Percentiles rank a stretch among this genome's conserved stretches.
phyloP scores from a whole-genome alignment of 1,139 yeast genomes.

The Suhomyces bokatorum region DNA sequence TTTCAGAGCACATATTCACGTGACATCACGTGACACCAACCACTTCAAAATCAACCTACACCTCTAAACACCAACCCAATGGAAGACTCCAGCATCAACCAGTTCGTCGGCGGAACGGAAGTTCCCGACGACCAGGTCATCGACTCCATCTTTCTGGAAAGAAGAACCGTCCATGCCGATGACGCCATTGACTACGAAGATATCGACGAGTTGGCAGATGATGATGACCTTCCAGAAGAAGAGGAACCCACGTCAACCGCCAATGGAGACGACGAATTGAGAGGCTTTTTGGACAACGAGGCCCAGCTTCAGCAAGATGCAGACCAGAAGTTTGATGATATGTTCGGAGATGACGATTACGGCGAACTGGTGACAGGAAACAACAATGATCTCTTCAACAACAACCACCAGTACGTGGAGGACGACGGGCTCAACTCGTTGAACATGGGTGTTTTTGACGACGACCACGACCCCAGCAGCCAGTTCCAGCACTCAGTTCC shows the following conservation, averaged over 20 bases:
- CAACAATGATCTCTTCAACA: constrained; percentile 18
- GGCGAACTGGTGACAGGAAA: constrained; percentile 13
- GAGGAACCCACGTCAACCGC: constrained; percentile 21
- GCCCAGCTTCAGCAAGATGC: constrained; percentile 29
- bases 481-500: constrained; percentile 14
- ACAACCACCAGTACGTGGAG: constrained; percentile 33
- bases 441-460: constrained; percentile 39
- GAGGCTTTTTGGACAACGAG: constrained; percentile 16
- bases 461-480: constrained; percentile 17
- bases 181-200: constrained; percentile 96
- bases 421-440: constrained; percentile 45
- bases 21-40: not conserved
- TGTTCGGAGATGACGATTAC: constrained; percentile 43
- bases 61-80: not conserved
- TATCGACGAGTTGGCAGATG: constrained; percentile 91
- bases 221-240: constrained; percentile 63
- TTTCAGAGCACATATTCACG: not conserved
- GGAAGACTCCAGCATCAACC: constrained; percentile 16
- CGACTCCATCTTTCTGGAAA: constrained; percentile 41
- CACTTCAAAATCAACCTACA: not conserved
- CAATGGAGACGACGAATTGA: constrained; percentile 8
- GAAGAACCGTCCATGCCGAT: constrained; percentile 68
- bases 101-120: constrained; percentile 20
- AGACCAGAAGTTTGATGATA: constrained; percentile 47
- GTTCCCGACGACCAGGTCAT: constrained; percentile 38